phyloP scores from a whole-genome alignment of 2,329 filamentous ascomycete species.

The Aspergillus sp. region DNA sequence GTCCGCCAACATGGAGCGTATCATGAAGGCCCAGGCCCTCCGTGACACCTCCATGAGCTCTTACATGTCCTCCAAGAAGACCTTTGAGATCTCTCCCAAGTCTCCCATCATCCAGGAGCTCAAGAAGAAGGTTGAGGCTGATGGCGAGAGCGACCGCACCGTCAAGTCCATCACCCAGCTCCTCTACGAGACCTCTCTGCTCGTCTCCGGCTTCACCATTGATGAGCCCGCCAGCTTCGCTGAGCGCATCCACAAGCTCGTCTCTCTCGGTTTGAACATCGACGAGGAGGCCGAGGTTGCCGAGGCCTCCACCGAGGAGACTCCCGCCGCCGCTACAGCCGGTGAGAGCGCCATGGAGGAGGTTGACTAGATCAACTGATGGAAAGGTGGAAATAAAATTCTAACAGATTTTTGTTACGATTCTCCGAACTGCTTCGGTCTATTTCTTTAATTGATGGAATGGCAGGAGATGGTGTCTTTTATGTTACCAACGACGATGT shows the following conservation, averaged over 20 bases:
- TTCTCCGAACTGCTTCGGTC: slow-evolving; percentile 22
- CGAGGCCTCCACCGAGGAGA: slow-evolving; percentile 60
- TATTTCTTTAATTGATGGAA: slow-evolving; percentile 26
- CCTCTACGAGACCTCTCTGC: slow-evolving; percentile 96
- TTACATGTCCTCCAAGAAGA: slow-evolving; percentile 99
- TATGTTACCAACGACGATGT: slow-evolving; percentile 24
- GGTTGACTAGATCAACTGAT: slow-evolving; percentile 75
- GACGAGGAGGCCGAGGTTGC: slow-evolving; percentile 84
- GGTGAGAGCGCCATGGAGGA: slow-evolving; percentile 99
- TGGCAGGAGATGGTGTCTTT: slow-evolving; percentile 18
- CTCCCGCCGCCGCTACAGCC: slow-evolving; percentile 65
- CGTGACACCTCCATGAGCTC: slow-evolving; percentile 99
- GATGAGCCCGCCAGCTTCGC: slow-evolving; percentile 98
- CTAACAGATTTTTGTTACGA: slow-evolving; percentile 14
- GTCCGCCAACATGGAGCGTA: slow-evolving; percentile 99
- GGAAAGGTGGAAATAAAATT: slow-evolving; percentile 11
- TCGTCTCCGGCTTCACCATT: slow-evolving; percentile 99
- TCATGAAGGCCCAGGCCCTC: slow-evolving; percentile 99
- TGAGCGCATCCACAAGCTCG: slow-evolving; percentile 99
- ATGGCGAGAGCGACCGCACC: slow-evolving; percentile 97
- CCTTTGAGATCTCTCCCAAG: slow-evolving; percentile 99
- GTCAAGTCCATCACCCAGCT: slow-evolving; percentile 99
- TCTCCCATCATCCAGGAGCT: slow-evolving; percentile 98
- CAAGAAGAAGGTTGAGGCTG: slow-evolving; percentile 97
- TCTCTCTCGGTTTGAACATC: slow-evolving; percentile 95